These are phyloP conservation scores for Amborella trichopoda DNA, from an alignment of 164 flowering plant species.

Conservation along the genomic window DNA sequence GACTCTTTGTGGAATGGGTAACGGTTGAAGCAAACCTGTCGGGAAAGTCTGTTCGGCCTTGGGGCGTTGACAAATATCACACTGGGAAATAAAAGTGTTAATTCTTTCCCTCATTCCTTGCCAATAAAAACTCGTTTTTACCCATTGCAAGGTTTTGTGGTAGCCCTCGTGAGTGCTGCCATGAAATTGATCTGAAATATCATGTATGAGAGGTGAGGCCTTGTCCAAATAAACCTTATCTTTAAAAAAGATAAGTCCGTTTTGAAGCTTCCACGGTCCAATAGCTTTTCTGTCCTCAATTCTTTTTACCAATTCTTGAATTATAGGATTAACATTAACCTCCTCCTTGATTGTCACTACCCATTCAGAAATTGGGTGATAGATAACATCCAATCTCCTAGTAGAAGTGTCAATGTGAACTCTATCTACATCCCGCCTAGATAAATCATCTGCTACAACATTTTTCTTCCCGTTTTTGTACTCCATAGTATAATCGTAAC, in stretches of 20 bases:
- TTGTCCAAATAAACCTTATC: background rate
- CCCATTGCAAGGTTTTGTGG: background rate
- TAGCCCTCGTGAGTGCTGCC: too few relatives aligned
- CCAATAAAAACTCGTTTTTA: constrained; percentile 1
- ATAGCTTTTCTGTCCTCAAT: too few relatives aligned
- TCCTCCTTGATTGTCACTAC: background rate
- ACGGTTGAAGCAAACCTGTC: background rate
- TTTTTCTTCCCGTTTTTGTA: background rate
- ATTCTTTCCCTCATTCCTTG: background rate
- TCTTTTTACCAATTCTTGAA: too few relatives aligned
- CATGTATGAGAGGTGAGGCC: background rate
- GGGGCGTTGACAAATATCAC: background rate
- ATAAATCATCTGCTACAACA: background rate
- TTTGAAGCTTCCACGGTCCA: background rate
- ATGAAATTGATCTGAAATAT: background rate
- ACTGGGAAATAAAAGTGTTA: background rate
- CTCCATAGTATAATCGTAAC: background rate
- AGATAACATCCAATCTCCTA: background rate
- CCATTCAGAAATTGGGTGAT: background rate
- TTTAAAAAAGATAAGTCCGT: background rate
- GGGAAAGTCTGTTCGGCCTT: background rate
- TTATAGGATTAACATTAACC: background rate
- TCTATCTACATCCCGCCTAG: background rate
- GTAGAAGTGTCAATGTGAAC: background rate
- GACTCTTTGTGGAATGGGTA: background rate